Evolutionary conservation across 1,139 yeast genomes (phyloP), one percentile per base, ranked within the genome.

Genomic region (Kluyveromyces sp.): DNA sequence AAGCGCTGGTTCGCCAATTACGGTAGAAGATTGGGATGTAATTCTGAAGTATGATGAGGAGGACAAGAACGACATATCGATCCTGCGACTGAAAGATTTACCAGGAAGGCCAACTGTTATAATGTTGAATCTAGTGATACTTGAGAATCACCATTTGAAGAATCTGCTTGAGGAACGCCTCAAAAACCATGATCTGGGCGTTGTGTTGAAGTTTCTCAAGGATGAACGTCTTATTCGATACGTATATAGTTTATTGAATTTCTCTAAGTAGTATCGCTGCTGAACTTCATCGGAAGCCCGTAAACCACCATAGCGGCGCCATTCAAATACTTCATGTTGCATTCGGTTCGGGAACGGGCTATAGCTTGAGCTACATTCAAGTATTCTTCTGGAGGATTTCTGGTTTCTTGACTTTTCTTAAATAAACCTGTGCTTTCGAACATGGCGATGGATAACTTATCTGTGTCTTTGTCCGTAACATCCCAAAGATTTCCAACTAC

Each of bases 401-500:
- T 18, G 12, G 36, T 18, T 3, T 8, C 19, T 36, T 7, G 51
- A 40, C 39, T 54, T 48, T 13, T 51, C 56, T 60, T 13, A 71
- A 58, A 22, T 82, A 64, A 0, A 2, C 89, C 88, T 78, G 88
- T 80, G 46, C 70, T 67, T 11, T 73, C 73, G 52, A 87, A 73
- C 33, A 83, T 63, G 1, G 75, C 66, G 11, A 71, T 49, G 37
- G 88, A 83, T 55, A 88, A 87, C 53, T 71, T 73, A 63, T 92
- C 97, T 44, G 88, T 86, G 60, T 92, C 98, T 55, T 85, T 88
- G 62, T 92, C 98, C 0, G 97, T 92, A 3, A 92, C 97, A 63
- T 88, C 96, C 98, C 98, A 92, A 50, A 92, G 66, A 57, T 87
- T 88, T 0, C 87, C 96, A 35, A 92, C 66, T 1, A 87, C 73